A percentile compares a stretch with the other conserved stretches of the same genome.
These are phyloP conservation scores for Cymbidium sinense DNA, from an alignment of 106 monocot species.

Conservation along the genomic window DNA sequence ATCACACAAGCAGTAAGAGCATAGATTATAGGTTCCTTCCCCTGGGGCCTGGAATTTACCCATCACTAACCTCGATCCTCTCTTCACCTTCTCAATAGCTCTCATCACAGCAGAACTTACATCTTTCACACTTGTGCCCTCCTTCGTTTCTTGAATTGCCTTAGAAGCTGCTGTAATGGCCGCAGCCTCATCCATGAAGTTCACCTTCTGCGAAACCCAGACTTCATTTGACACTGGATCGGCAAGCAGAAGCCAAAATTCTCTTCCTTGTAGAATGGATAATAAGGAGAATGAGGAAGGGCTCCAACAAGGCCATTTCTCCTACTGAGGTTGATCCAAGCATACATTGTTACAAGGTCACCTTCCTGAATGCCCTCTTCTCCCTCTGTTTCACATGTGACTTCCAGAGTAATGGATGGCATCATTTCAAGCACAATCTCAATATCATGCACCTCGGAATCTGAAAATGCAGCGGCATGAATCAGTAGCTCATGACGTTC, in stretches of 20 bases:
- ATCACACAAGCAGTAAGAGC: constrained; percentile 68
- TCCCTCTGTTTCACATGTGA: constrained; percentile 86
- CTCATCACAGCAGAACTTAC: constrained; percentile 54
- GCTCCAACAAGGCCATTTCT: constrained; percentile 57
- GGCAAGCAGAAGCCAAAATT: constrained; percentile 84
- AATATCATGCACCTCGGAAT: constrained; percentile 43
- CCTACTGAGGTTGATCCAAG: constrained; percentile 72
- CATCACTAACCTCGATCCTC: constrained; percentile 77
- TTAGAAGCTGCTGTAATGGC: constrained; percentile 77
- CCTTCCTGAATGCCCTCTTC: constrained; percentile 97
- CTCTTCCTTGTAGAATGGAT: constrained; percentile 92
- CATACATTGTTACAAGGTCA: constrained; percentile 81
- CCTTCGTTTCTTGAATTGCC: constrained; percentile 74
- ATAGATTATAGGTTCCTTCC: constrained; percentile 69
- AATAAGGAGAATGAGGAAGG: constrained; percentile 69
- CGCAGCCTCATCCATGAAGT: constrained; percentile 71
- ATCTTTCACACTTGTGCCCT: constrained; percentile 71
- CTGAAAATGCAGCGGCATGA: constrained; percentile 58
- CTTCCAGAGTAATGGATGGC: constrained; percentile 63
- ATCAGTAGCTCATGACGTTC: constrained; percentile 74
- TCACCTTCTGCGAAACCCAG: constrained; percentile 93
- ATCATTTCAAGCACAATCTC: constrained; percentile 76
- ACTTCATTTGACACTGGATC: constrained; percentile 70
- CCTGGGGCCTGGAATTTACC: constrained; percentile 85
- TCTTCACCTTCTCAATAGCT: constrained; percentile 80